Base-by-base conservation (phyloP, 371 early-diverging fungal genomes). In the Apophysomyces elegans region DNA sequence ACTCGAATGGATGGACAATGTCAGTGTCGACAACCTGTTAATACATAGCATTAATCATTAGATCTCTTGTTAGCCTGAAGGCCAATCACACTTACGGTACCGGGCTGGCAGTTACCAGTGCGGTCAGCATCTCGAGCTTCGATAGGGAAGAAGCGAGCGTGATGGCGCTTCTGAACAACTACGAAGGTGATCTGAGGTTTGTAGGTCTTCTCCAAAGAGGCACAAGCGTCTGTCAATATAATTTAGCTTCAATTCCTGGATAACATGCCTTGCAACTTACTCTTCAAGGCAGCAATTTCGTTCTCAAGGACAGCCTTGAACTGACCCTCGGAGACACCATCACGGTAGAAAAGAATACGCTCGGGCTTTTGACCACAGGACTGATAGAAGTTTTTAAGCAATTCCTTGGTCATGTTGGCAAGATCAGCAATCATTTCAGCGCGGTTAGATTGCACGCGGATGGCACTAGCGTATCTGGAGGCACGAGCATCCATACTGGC, bases 121-220 rank as follows among this genome's bases (percentile, higher is more conserved):
- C 77, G 70, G 44, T 79, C 79, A 63, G 79, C 74, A 63, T 77
- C 79, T 44, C 86, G 81, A 39, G 75, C 77, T 11, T 86, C 80
- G 18, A 89, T 84, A 1, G 95, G 92, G 87, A 95, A 94, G 83
- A 99, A 97, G 12, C 96, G 83, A 21, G 95, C 91, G 69, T 96
- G 95, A 74, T 99, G 99, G 35, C 99, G 89, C 78, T 99, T 99
- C 72, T 98, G 96, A 6, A 95, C 97, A 0, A 95, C 88, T 36
- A 99, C 83, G 71, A 93, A 99, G 1, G 96, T 98, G 59, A 99
- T 77, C 35, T 88, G 83, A 1, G 98, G 98, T 3, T 76, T 75
- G 77, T 98, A 97, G 13, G 67, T 67, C 21, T 74, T 68, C 8
- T 92, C 91, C 4, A 98, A 58, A 0, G 73, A 73, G 8, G 69